Evolutionary conservation across 768 basidiomycete species (phyloP), one percentile per base, ranked within the genome.

Genomic region (Amanita polypyramis): DNA sequence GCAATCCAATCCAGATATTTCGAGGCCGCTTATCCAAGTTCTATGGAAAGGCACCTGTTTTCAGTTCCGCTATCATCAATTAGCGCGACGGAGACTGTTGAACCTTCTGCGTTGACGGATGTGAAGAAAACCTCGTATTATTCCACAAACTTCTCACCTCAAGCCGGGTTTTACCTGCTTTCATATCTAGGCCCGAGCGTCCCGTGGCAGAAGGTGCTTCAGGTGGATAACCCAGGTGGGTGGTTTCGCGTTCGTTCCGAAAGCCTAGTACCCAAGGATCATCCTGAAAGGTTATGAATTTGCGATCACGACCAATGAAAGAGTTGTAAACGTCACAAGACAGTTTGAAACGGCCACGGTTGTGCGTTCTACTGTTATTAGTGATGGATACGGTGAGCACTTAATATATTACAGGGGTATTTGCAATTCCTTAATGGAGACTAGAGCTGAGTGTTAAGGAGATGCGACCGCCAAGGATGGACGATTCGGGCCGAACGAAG

Each of bases 401-500:
- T 19, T 23, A 15, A 8, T 27, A 11, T 17, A 52, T 20, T 20
- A 4, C 25, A 27, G 25, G 25, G 25, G 25, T 7, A 27, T 8
- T 14, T 30, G 33, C 17, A 19, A 14, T 32, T 20, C 8, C 12
- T 25, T 45, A 34, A 15, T 27, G 35, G 8, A 29, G 23, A 17
- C 25, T 56, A 93, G 91, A 90, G 58, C 68, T 97, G 47, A 96
- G 96, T 62, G 86, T 88, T 47, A 75, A 86, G 58, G 94, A 97
- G 67, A 76, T 95, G 55, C 79, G 90, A 12, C 96, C 96, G 14
- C 91, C 92, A 3, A 74, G 77, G 50, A 87, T 98, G 82, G 96
- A 99, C 56, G 82, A 87, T 56, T 85, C 90, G 17, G 96, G 96
- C n/a, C 80, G 88, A 37, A 90, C 85, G 7, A 93, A 95, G 62